phyloP scores from a whole-genome alignment of 345 rosid species.

The Eucalyptus tenuipes region DNA sequence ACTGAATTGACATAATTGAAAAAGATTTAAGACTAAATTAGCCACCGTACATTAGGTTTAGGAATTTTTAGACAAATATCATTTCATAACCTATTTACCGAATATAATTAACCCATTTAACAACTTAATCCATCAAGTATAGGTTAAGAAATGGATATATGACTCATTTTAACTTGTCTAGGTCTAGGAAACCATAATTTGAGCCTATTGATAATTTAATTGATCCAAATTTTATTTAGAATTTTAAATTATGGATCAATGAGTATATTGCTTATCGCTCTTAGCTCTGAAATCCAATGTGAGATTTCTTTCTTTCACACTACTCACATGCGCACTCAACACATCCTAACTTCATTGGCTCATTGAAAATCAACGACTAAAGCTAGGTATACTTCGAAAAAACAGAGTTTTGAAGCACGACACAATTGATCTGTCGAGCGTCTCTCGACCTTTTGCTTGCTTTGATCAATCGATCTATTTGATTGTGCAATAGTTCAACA shows the following conservation, averaged over 20 bases:
- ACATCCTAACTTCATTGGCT: background rate
- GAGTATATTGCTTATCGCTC: background rate
- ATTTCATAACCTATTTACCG: fast-evolving
- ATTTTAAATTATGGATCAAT: background rate
- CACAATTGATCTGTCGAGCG: background rate
- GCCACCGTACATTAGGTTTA: fast-evolving
- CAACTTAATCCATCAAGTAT: too few relatives aligned
- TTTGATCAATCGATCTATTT: background rate
- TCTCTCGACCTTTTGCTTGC: background rate
- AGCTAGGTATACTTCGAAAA: background rate
- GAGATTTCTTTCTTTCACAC: background rate
- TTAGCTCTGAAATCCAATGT: background rate
- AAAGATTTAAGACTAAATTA: fast-evolving
- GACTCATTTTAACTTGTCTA: background rate
- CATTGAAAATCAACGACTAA: background rate
- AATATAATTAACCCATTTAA: fast-evolving
- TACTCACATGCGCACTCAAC: background rate
- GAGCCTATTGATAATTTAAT: background rate
- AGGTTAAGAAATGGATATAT: background rate
- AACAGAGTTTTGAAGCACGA: background rate
- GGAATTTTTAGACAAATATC: fast-evolving
- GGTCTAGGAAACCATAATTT: background rate
- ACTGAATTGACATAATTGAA: fast-evolving
- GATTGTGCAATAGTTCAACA: background rate
- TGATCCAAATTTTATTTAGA: background rate